Evolutionary conservation across 108 stramenopile species (phyloP), one percentile per base, ranked within the genome.

Genomic region (Nannochloropsis oceanica): DNA sequence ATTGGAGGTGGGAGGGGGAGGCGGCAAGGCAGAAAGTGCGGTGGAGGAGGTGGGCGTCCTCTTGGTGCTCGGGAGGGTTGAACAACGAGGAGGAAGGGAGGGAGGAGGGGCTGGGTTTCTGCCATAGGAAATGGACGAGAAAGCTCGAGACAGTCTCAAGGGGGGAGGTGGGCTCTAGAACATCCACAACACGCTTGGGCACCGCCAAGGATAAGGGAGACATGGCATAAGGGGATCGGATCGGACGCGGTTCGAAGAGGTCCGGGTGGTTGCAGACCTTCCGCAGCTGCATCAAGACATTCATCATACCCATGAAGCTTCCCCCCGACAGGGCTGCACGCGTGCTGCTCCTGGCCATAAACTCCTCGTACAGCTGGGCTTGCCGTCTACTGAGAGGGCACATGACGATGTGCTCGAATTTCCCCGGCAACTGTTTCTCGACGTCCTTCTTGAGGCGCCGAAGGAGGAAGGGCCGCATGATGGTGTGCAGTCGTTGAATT

Each of bases 181-280:
- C 10, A 43, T 88, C 85, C 80, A 90, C 44, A 14, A 88, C 79
- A 12, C 43, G 86, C 42, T 87, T 20, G 25, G 94, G 92, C 18
- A 90, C 84, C 11, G 84, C 80, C 44, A 94, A 82, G 25, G 87
- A 44, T 27, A 97, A 83, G 59, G 91, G 90, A 22, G 93, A 91
- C 86, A 95, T 86, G 44, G 93, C 89, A 86, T 97, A 96, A 44
- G 99, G 97, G 22, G 96, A 94, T 8, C 92, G 84, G 42, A 98
- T 95, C 20, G 96, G 93, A 11, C 99, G 92, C 25, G 99, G 94
- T 87, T 98, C 97, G 89, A 98, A 98, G 24, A 99, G 93, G 84
- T 99, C 99, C 27, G 99, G 99, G 86, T 99, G 99, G 87, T 99
- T 98, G 91, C 99, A 99, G 13, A 99, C 97, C 91, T 98, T 99